Conservation (phyloP, 345 rosid genomes). For the Euphorbia pulcherrima region DNA sequence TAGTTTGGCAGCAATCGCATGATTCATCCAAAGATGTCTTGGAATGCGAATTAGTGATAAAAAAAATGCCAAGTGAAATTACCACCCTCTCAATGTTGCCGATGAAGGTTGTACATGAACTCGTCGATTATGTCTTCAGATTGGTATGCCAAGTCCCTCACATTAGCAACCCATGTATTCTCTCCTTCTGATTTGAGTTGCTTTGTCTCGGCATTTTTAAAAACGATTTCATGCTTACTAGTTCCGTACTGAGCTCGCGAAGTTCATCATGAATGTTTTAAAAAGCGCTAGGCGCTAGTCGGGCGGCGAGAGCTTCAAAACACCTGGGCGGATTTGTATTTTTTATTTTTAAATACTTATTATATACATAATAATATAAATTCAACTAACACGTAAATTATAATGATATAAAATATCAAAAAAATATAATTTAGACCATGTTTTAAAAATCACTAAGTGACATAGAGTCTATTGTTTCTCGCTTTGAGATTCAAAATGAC, state of each 20-base stretch:
- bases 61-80: not conserved
- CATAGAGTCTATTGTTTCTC: too few species aligned
- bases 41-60: slow-evolving; percentile 25
- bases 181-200: not conserved
- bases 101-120: slow-evolving; percentile 25
- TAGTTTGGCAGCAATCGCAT: slow-evolving; percentile 25
- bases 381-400: too few species aligned
- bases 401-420: too few species aligned
- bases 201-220: slow-evolving; percentile 5
- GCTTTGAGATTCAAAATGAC: too few species aligned
- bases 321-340: too few species aligned
- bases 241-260: slow-evolving; percentile 8
- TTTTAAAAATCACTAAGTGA: too few species aligned
- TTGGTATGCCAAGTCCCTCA: slow-evolving; percentile 13
- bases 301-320: too few species aligned
- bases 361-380: too few species aligned
- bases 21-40: slow-evolving; percentile 22
- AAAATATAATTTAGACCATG: too few species aligned
- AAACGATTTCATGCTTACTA: slow-evolving; percentile 12
- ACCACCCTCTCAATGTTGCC: not conserved
- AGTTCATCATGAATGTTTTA: slow-evolving; percentile 9
- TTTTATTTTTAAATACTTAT: too few species aligned
- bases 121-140: slow-evolving; percentile 39
- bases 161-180: slow-evolving; percentile 12
- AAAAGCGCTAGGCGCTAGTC: too few species aligned